Conservation (phyloP, 305 asterid species). For the Stenogyne calaminthoides region DNA sequence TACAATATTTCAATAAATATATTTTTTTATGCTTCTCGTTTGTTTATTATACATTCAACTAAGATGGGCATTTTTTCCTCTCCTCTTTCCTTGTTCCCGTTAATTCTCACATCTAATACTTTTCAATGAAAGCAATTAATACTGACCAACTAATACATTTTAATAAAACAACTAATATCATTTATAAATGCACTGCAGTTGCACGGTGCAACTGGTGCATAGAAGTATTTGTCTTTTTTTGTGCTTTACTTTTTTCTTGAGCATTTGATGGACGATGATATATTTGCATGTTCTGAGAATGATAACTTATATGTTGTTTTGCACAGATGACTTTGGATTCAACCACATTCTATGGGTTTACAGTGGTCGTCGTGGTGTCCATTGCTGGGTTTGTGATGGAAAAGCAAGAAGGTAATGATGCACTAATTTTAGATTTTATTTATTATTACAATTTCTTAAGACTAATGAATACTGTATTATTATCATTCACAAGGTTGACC, state of each 20-base stretch:
- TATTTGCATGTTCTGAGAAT: too few relatives aligned
- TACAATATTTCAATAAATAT: background rate
- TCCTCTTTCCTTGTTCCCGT: background rate
- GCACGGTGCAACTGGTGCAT: too few relatives aligned
- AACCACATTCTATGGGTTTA: conserved; percentile 93
- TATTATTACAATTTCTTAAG: conserved; percentile 1
- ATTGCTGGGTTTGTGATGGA: conserved; percentile 98
- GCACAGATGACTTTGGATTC: conserved; percentile 89
- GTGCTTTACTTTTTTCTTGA: too few relatives aligned
- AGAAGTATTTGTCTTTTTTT: too few relatives aligned
- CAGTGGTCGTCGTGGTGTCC: conserved; percentile 99
- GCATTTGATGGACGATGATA: too few relatives aligned
- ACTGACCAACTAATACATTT: too few relatives aligned
- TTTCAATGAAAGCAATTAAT: too few relatives aligned
- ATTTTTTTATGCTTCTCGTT: background rate
- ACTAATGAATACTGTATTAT: conserved; percentile 22
- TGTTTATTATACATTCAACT: too few relatives aligned
- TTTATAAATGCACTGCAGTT: too few relatives aligned
- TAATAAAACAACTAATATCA: too few relatives aligned
- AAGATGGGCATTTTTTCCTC: too few relatives aligned
- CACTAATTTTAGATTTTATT: conserved; percentile 13
- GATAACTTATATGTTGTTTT: too few relatives aligned
- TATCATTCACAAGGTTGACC: conserved; percentile 60
- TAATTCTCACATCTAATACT: background rate
- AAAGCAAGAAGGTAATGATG: conserved; percentile 84